Conservation (phyloP, 2,329 filamentous ascomycete genomes). For the Fusarium penzigii region DNA sequence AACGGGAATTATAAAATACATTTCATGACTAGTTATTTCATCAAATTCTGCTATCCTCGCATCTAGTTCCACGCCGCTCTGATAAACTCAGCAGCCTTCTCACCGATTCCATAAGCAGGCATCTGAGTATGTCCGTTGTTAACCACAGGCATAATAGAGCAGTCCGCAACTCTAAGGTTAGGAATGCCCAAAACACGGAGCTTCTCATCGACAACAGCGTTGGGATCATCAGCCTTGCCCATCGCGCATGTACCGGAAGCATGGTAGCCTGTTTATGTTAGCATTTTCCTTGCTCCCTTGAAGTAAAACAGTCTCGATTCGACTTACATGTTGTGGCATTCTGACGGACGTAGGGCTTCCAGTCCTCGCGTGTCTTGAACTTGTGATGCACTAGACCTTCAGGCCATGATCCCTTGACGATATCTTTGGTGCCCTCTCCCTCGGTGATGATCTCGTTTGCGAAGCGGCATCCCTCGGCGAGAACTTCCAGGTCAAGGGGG, state of each 20-base stretch:
- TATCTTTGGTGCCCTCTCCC: constrained; percentile 57
- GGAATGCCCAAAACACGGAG: constrained; percentile 54
- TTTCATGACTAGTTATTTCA: too few species aligned
- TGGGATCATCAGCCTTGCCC: constrained; percentile 45
- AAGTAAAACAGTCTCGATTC: too few species aligned
- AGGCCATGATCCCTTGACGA: constrained; percentile 64
- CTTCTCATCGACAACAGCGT: constrained; percentile 55
- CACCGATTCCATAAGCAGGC: constrained; percentile 59
- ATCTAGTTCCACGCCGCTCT: constrained; percentile 35
- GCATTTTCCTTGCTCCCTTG: too few species aligned
- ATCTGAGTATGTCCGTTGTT: constrained; percentile 54
- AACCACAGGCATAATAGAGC: constrained; percentile 52
- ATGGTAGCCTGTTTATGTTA: constrained; percentile 17
- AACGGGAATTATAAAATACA: too few species aligned
- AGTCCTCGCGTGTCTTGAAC: constrained; percentile 51
- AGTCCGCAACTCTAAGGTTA: constrained; percentile 55
- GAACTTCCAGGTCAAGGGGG: constrained; percentile 57
- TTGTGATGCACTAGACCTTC: constrained; percentile 50
- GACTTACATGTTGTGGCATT: constrained; percentile 61
- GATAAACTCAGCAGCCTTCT: constrained; percentile 51
- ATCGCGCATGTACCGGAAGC: constrained; percentile 35
- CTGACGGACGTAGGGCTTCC: constrained; percentile 57
- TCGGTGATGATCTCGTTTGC: constrained; percentile 62
- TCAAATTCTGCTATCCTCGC: too few species aligned
- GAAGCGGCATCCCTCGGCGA: constrained; percentile 59